Conservation (phyloP, 257 asterid genomes). For the Schizonepeta tenuifolia region DNA sequence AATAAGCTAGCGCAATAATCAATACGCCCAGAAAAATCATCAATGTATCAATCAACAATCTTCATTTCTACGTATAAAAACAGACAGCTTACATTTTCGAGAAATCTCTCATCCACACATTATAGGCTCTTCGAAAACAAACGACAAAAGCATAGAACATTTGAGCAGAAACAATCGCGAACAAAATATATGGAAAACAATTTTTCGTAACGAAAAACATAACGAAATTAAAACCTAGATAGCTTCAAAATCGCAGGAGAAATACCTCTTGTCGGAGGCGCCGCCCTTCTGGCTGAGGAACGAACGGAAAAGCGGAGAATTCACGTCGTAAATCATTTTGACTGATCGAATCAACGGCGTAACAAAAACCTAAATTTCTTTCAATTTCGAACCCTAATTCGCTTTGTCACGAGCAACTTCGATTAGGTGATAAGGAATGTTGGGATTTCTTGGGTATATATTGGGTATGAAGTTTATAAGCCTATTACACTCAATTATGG, state of each 20-base stretch:
- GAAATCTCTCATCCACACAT: not conserved
- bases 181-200: not conserved
- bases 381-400: constrained; percentile 30
- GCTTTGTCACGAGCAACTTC: constrained; percentile 8
- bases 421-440: not conserved
- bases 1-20: not conserved
- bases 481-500: constrained; percentile 1
- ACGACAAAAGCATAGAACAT: not conserved
- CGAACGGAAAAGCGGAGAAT: constrained; percentile 56
- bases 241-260: constrained; percentile 5
- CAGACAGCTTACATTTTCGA: not conserved
- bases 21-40: not conserved
- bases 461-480: constrained; percentile 1
- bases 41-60: not conserved
- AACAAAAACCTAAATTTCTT: constrained; percentile 35
- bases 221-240: not conserved
- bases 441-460: not conserved
- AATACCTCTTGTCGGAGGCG: constrained; percentile 51
- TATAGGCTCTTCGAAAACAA: not conserved
- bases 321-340: constrained; percentile 61
- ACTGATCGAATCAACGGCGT: constrained; percentile 27
- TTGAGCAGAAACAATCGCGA: not conserved
- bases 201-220: not conserved
- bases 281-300: constrained; percentile 65
- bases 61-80: not conserved